These are phyloP conservation scores for Microsporum ferrugineum DNA, from an alignment of 2,329 filamentous ascomycete genomes.

Conservation along the genomic window DNA sequence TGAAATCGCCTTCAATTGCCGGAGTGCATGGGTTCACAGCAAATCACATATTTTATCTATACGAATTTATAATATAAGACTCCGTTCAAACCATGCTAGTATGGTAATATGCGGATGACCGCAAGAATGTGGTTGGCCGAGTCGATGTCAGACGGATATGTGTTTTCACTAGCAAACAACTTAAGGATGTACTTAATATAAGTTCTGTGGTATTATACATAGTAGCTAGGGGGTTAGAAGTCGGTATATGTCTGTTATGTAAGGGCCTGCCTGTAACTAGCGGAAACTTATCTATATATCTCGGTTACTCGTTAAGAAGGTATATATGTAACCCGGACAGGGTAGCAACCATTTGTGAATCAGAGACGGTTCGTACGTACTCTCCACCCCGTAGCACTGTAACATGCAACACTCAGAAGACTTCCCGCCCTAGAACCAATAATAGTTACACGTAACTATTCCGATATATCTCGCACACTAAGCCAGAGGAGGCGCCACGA, in stretches of 20 bases:
- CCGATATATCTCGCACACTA: not conserved
- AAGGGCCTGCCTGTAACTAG: not conserved
- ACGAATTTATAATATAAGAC: not conserved
- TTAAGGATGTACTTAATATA: not conserved
- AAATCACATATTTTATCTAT: not conserved
- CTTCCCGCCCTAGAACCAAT: not conserved
- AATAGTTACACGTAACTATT: not conserved
- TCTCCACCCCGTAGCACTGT: not conserved
- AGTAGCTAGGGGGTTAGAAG: not conserved
- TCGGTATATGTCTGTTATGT: not conserved
- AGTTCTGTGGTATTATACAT: not conserved
- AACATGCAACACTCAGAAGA: not conserved
- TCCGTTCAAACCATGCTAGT: not conserved
- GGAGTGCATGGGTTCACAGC: not conserved
- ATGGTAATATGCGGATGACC: not conserved
- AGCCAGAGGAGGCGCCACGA: not conserved
- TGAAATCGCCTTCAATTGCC: slow-evolving; percentile 4
- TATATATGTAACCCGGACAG: not conserved
- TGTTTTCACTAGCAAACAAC: not conserved
- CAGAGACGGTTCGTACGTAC: not conserved
- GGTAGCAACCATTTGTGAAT: not conserved
- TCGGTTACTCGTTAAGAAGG: not conserved
- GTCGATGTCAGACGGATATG: not conserved
- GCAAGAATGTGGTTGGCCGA: not conserved
- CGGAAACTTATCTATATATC: not conserved